phyloP scores from a whole-genome alignment of 192 early-diverging fungal genomes.

The Mortierella alpina region DNA sequence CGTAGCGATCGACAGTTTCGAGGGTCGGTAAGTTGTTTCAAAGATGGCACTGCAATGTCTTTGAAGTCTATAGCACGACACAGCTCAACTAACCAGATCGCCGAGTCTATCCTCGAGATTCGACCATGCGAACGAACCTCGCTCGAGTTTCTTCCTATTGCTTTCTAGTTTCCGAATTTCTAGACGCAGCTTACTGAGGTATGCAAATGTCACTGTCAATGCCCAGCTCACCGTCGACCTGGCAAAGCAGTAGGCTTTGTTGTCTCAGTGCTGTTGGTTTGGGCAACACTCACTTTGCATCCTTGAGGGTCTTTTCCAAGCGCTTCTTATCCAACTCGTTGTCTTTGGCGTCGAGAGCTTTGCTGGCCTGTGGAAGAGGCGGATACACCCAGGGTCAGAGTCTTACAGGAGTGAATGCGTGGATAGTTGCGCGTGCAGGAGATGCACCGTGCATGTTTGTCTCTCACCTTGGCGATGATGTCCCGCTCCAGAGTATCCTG shows the following conservation, averaged over 20 bases:
- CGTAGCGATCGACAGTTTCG: not conserved
- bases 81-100: slow-evolving; percentile 9
- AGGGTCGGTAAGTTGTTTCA: not conserved
- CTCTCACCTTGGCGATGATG: slow-evolving; percentile 69
- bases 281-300: slow-evolving; percentile 57
- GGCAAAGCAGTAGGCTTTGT: too few species aligned
- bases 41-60: not conserved
- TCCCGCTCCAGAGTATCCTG: slow-evolving; percentile 72
- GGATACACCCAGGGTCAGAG: not conserved
- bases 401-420: not conserved
- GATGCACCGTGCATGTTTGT: not conserved
- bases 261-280: too few species aligned
- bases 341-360: slow-evolving; percentile 69
- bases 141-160: slow-evolving; percentile 39
- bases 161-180: slow-evolving; percentile 57
- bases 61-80: not conserved
- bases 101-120: slow-evolving; percentile 30
- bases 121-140: slow-evolving; percentile 27
- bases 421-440: not conserved
- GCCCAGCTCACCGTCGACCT: too few species aligned
- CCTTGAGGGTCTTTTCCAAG: slow-evolving; percentile 65
- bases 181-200: slow-evolving; percentile 37
- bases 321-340: slow-evolving; percentile 74
- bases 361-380: slow-evolving; percentile 58
- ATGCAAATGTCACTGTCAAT: not conserved